Evolutionary conservation across 1,139 yeast genomes (phyloP), one percentile per base, ranked within the genome.

Genomic region (Taphrina populina): DNA sequence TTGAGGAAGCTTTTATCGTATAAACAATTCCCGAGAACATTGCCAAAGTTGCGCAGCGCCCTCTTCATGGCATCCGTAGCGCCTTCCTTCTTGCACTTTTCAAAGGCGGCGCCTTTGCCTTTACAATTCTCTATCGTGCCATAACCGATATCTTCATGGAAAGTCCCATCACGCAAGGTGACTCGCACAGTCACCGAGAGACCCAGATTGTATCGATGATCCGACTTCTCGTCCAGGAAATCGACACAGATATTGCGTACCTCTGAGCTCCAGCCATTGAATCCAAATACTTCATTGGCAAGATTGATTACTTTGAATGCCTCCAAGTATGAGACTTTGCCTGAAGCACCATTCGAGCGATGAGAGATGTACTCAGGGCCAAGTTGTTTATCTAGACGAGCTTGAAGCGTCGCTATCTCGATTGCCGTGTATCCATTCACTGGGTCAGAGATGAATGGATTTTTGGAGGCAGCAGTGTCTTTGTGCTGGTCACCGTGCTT

Each of bases 361-460:
- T 80, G 79, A 36, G 95, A 82, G 29, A 92, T 82, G 65, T 81
- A 90, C 68, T 90, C 97, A 0, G 97, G 96, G 0, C 98, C 98
- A 30, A 88, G 73, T 47, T 66, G 65, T 36, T 62, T 58, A 33
- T 61, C 62, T 24, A 70, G 65, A 23, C 62, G 58, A 13, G 58
- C 58, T 21, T 64, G 64, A 17, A 70, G 62, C 21, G 59, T 56
- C 3, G 54, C 52, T 24, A 41, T 49, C 51, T 66, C 65, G 8
- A 52, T 58, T 6, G 49, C 55, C 2, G 64, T 53, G 64, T 66
- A 64, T 13, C 54, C 32, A 30, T 49, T 32, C 21, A 43, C 36
- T 11, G 47, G 36, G 20, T 30, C 43, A n/a, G 54, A 20, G 11
- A 41, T 30, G 26, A 33, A 41, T 2, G 44, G 43, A n/a, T 52